Percentiles rank a stretch among this genome's conserved stretches.
Evolutionary conservation across 2,329 filamentous ascomycete species (phyloP).

Genomic region (Periconia macrospinosa): DNA sequence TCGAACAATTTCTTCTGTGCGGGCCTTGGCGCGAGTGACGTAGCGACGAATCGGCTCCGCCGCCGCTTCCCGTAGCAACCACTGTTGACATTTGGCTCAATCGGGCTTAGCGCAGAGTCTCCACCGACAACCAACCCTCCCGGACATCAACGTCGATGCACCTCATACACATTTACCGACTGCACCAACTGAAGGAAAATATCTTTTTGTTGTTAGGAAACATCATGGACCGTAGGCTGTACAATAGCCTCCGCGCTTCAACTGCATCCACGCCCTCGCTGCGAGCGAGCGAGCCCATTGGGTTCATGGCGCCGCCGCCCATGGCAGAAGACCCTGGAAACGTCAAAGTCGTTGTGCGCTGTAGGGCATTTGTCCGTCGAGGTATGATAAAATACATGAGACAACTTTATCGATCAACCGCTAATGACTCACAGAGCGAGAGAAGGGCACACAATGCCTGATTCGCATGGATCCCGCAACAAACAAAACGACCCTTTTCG

Average conservation of each 20-base stretch:
- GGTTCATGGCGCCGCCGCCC: conserved; percentile 35
- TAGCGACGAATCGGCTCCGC: conserved; percentile 18
- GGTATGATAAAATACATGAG: conserved; percentile 31
- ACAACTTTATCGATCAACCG: neutral
- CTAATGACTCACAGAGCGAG: conserved; percentile 64
- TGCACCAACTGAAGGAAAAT: conserved; percentile 25
- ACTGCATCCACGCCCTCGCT: conserved; percentile 50
- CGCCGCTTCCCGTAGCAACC: conserved; percentile 22
- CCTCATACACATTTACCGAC: conserved; percentile 31
- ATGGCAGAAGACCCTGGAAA: conserved; percentile 48
- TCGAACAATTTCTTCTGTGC: conserved; percentile 19
- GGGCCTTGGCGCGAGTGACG: conserved; percentile 30
- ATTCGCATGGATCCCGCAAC: conserved; percentile 88
- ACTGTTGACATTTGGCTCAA: conserved; percentile 32
- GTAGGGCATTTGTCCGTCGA: conserved; percentile 51
- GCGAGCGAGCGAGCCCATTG: conserved; percentile 42
- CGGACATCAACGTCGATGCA: conserved; percentile 27
- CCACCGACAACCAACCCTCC: conserved; percentile 2
- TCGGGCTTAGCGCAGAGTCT: conserved; percentile 20
- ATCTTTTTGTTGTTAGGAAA: conserved; percentile 27
- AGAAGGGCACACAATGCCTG: conserved; percentile 79
- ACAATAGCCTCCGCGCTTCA: conserved; percentile 29
- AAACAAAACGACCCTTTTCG: conserved; percentile 79
- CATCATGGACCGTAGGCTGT: conserved; percentile 33
- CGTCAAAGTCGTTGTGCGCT: conserved; percentile 55